Percentiles rank a stretch among this genome's conserved stretches.
phyloP scores from a whole-genome alignment of 768 basidiomycete genomes.

The Inosperma sp. region DNA sequence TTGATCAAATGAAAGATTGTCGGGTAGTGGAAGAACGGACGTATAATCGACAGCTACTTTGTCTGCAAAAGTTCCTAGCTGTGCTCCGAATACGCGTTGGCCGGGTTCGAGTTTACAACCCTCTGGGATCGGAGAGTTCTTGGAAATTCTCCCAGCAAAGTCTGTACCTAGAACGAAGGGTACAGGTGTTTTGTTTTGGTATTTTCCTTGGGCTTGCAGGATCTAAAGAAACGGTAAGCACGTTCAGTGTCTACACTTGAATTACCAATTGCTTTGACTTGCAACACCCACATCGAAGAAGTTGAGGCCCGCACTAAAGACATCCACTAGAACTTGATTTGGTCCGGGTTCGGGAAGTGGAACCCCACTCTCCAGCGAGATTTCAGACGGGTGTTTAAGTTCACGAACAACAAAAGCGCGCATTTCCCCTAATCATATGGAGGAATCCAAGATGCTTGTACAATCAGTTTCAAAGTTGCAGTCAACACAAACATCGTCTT shows the following conservation, averaged over 20 bases:
- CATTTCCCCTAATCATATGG: slow-evolving; percentile 41
- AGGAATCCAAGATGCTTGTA: neutral
- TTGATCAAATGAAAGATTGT: slow-evolving; percentile 74
- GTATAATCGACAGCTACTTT: slow-evolving; percentile 53
- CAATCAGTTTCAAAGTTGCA: neutral
- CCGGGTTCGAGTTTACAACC: slow-evolving; percentile 78
- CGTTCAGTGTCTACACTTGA: too few species aligned
- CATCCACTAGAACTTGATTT: slow-evolving; percentile 66
- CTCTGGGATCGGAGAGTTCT: slow-evolving; percentile 67
- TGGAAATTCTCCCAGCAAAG: slow-evolving; percentile 75
- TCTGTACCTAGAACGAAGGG: slow-evolving; percentile 86
- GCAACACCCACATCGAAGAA: slow-evolving; percentile 58
- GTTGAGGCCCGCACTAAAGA: slow-evolving; percentile 71
- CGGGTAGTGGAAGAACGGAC: slow-evolving; percentile 61
- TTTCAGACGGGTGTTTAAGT: slow-evolving; percentile 63
- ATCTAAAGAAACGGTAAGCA: slow-evolving; percentile 48
- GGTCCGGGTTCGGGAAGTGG: slow-evolving; percentile 52
- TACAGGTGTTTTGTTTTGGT: slow-evolving; percentile 76
- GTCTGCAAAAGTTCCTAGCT: slow-evolving; percentile 79
- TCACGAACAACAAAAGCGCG: slow-evolving; percentile 72
- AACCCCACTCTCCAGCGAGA: slow-evolving; percentile 47
- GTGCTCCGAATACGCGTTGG: slow-evolving; percentile 82
- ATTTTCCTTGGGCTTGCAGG: slow-evolving; percentile 84
- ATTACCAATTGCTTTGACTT: neutral
- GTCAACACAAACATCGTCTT: neutral